Evolutionary conservation across 345 rosid species (phyloP).

Genomic region (Gossypium rotundifolium): DNA sequence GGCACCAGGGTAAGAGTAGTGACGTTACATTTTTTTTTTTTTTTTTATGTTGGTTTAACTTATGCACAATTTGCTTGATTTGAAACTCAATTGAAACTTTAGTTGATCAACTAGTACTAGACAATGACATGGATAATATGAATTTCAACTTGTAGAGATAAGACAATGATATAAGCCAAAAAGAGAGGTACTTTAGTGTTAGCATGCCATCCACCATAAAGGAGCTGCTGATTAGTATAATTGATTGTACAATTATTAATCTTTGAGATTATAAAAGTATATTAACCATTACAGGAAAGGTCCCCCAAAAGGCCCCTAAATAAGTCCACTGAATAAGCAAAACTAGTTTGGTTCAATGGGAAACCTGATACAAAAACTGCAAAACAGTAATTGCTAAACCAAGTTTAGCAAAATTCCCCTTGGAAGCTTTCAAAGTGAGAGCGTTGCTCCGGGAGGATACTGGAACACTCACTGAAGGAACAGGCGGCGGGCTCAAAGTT

Average conservation of each 20-base stretch:
- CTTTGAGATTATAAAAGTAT: not conserved
- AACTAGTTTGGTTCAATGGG: slow-evolving; percentile 7
- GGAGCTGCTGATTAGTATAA: not conserved
- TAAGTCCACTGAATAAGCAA: not conserved
- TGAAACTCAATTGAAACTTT: not conserved
- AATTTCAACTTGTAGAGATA: not conserved
- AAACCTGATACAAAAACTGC: slow-evolving; percentile 17
- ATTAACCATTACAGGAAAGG: not conserved
- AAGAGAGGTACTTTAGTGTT: not conserved
- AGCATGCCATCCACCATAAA: not conserved
- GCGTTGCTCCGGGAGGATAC: slow-evolving; percentile 45
- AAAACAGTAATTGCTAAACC: slow-evolving; percentile 18
- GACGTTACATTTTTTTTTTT: not conserved
- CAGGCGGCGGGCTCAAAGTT: slow-evolving; percentile 22
- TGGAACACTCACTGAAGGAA: slow-evolving; percentile 23
- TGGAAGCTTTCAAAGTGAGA: slow-evolving; percentile 17
- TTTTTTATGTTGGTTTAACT: not conserved
- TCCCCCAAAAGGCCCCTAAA: not conserved
- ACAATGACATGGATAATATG: not conserved
- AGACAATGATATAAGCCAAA: not conserved
- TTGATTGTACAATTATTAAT: not conserved
- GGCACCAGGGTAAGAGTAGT: not conserved
- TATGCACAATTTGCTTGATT: not conserved
- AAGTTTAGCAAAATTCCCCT: slow-evolving; percentile 2
- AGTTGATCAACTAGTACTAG: not conserved